Percentiles rank a stretch among this genome's conserved stretches.
Evolutionary conservation across 345 rosid genomes (phyloP).

Genomic region (Geranium brycei): DNA sequence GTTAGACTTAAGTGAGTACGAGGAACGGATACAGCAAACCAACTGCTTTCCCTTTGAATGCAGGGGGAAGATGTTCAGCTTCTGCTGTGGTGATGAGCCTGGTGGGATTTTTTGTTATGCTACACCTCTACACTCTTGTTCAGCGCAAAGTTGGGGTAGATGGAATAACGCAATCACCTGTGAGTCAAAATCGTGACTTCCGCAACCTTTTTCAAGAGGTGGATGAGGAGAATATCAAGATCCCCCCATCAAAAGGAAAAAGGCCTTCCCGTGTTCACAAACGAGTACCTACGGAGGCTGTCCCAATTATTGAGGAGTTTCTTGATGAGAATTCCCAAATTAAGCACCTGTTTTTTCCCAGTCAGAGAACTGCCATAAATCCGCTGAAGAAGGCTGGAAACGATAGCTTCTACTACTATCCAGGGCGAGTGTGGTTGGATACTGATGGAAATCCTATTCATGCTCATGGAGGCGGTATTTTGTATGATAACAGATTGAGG

Average conservation of each 20-base stretch:
- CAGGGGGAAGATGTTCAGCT: conserved; percentile 62
- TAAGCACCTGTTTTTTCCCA: conserved; percentile 65
- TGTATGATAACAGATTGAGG: conserved; percentile 42
- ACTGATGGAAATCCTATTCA: conserved; percentile 84
- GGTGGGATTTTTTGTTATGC: conserved; percentile 47
- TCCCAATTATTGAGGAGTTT: conserved; percentile 70
- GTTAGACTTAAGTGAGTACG: conserved; percentile 51
- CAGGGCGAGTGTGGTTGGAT: conserved; percentile 82
- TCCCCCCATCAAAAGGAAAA: conserved; percentile 32
- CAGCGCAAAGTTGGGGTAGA: conserved; percentile 21
- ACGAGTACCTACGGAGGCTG: conserved; percentile 47
- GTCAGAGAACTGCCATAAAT: conserved; percentile 39
- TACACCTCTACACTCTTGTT: conserved; percentile 41
- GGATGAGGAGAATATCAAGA: conserved; percentile 53
- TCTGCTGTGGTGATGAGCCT: conserved; percentile 46
- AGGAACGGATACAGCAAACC: conserved; percentile 72
- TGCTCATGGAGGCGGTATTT: conserved; percentile 82
- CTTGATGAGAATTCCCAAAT: conserved; percentile 77
- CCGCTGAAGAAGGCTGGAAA: conserved; percentile 46
- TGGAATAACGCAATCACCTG: conserved; percentile 26
- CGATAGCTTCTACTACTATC: conserved; percentile 41
- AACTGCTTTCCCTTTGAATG: conserved; percentile 72
- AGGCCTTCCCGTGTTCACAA: conserved; percentile 15
- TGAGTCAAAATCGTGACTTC: conserved; percentile 24
- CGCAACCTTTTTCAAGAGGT: conserved; percentile 49